Base-by-base conservation (phyloP, 768 basidiomycete genomes). In the Mycena amicta region DNA sequence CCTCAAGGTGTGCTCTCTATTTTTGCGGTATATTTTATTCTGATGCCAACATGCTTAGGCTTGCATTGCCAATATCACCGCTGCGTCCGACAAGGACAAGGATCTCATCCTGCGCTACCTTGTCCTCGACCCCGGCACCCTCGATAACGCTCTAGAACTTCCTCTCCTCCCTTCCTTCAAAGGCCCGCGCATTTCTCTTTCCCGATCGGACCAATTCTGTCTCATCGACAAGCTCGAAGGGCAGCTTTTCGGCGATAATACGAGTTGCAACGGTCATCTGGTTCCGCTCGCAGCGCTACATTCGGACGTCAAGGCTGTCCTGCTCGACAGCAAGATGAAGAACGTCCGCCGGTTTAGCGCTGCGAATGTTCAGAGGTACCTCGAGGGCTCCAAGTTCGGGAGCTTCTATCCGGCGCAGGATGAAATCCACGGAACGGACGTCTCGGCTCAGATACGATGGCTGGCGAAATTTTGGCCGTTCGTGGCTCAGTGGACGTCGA, bases 401-500 rank as follows among this genome's bases (percentile, higher is more conserved):
- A 30, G 31, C 2, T 60, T 65, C 40, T 46, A 50, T 47, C 59
- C 55, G 5, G 59, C 59, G 13, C 33, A 55, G 43, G 69, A 56
- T 22, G 57, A 53, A 59, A 55, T 56, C 25, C n/a, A 11, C 12
- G 57, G 22, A 31, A 29, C n/a, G 8, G 54, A 50, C 18, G 22
- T 29, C 30, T 33, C 61, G 1, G 27, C 52, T n/a, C 59, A 61
- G 22, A 60, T 68, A 30, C 52, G 56, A 3, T 73, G 72, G 72
- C 55, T 71, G 16, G 31, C 46, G 12, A 33, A 45, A 18, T 73
- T 73, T 47, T 73, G 72, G 72, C 59, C 31, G 16, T 73, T 67
- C 68, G 43, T 67, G 16, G 50, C 33, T 11, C 46, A 53, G 40
- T 53, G 29, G 22, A 29, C 55, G 12, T 58, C 58, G 61, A 26